Percentiles rank a stretch among this genome's conserved stretches.
phyloP scores from a whole-genome alignment of 2,329 filamentous ascomycete species.

The Aspergillus fumigatiaffinis region DNA sequence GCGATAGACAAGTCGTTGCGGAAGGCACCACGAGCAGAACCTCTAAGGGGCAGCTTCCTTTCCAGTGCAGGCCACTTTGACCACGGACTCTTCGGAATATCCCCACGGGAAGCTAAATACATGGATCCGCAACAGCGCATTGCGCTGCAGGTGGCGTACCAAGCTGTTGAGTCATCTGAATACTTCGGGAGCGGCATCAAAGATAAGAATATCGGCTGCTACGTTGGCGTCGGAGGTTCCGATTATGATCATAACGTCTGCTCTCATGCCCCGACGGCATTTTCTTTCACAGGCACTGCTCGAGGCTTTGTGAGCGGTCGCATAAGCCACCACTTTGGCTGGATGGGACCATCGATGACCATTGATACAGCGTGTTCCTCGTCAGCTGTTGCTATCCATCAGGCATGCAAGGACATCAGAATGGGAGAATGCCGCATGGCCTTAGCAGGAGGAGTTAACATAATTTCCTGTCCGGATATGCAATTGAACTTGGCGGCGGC shows the following conservation, averaged over 20 bases:
- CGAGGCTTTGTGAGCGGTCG: slow-evolving; percentile 21
- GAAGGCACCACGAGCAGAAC: neutral
- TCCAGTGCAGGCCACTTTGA: slow-evolving; percentile 15
- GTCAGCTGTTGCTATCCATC: slow-evolving; percentile 7
- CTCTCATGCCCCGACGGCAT: neutral
- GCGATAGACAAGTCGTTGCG: neutral
- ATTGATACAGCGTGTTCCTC: slow-evolving; percentile 16
- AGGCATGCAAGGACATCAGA: slow-evolving; percentile 1
- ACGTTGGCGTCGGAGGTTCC: neutral
- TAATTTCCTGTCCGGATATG: neutral
- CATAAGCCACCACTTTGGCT: slow-evolving; percentile 8
- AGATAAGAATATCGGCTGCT: neutral
- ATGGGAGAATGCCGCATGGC: neutral
- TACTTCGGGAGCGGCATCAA: slow-evolving; percentile 11
- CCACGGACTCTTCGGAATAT: slow-evolving; percentile 23
- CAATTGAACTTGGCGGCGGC: neutral
- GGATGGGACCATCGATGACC: slow-evolving; percentile 6
- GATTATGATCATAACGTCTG: neutral
- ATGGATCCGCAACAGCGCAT: slow-evolving; percentile 28
- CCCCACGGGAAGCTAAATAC: slow-evolving; percentile 16
- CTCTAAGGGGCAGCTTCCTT: neutral
- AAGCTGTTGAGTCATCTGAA: slow-evolving; percentile 26
- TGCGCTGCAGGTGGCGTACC: slow-evolving; percentile 24
- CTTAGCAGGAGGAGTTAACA: neutral
- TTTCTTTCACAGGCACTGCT: slow-evolving; percentile 9